A percentile compares a stretch with the other conserved stretches of the same genome.
Conservation (phyloP, 345 rosid species). For the Camelina laxa region DNA sequence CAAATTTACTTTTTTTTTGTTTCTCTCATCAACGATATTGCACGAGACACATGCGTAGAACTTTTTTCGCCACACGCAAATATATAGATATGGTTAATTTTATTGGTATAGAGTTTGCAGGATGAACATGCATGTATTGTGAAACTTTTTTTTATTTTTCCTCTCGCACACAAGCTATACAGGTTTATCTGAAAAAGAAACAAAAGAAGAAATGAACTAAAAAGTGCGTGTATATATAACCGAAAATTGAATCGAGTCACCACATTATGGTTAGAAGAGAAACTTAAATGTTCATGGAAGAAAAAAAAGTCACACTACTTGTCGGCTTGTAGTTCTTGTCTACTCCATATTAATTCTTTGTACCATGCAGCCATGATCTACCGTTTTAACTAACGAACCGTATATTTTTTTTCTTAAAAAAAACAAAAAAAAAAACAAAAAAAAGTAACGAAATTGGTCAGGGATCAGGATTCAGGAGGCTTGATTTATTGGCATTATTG, state of each 20-base stretch:
- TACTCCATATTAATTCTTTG: not conserved
- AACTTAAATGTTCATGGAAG: slow-evolving; percentile 12
- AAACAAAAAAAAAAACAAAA: not conserved
- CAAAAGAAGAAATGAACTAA: not conserved
- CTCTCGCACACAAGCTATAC: not conserved
- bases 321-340: slow-evolving; percentile 3
- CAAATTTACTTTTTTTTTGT: slow-evolving; percentile 31
- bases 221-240: slow-evolving; percentile 18
- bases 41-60: slow-evolving; percentile 30
- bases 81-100: not conserved
- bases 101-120: not conserved
- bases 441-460: not conserved
- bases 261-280: slow-evolving; percentile 28
- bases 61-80: slow-evolving; percentile 27
- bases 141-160: not conserved
- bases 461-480: not conserved
- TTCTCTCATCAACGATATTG: slow-evolving; percentile 30
- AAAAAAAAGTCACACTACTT: slow-evolving; percentile 18
- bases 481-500: slow-evolving; percentile 17
- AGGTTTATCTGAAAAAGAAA: not conserved
- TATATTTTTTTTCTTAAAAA: too few species aligned
- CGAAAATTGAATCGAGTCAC: slow-evolving; percentile 21
- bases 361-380: slow-evolving; percentile 6
- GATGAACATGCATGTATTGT: slow-evolving; percentile 7
- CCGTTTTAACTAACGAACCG: slow-evolving; percentile 1